A percentile compares a stretch with the other conserved stretches of the same genome.
These are phyloP conservation scores for Saccharomyces hybrid DNA, from an alignment of 1,139 yeast species.

Conservation along the genomic window DNA sequence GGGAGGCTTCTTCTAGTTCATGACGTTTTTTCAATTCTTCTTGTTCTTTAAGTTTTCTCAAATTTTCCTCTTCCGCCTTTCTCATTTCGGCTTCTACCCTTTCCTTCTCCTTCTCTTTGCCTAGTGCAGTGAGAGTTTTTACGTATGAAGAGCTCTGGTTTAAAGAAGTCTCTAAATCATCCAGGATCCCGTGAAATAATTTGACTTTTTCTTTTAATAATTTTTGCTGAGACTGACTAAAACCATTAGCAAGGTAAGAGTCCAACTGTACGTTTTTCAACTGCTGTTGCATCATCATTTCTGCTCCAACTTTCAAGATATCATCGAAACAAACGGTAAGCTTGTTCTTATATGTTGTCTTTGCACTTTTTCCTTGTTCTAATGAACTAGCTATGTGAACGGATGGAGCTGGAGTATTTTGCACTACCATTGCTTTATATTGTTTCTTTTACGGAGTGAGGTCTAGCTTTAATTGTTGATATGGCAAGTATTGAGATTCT, in stretches of 20 bases:
- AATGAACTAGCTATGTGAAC: background rate
- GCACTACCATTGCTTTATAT: background rate
- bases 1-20: conserved; percentile 12
- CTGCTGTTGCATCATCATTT: conserved; percentile 31
- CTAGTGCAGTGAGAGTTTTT: conserved; percentile 24
- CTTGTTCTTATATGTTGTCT: conserved; percentile 37
- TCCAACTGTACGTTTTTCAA: conserved; percentile 29
- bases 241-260: conserved; percentile 24
- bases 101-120: conserved; percentile 18
- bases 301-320: conserved; percentile 27
- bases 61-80: conserved; percentile 14
- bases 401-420: background rate
- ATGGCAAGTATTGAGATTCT: background rate
- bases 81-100: conserved; percentile 26
- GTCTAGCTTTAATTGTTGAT: background rate
- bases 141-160: conserved; percentile 31
- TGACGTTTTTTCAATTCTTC: conserved; percentile 17
- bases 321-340: conserved; percentile 30
- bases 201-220: conserved; percentile 23
- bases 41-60: conserved; percentile 6
- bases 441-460: background rate
- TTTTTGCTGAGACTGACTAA: conserved; percentile 20
- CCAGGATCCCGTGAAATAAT: conserved; percentile 30
- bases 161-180: conserved; percentile 33
- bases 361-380: background rate